Conservation (phyloP, 805 yeast species). For the Candida xiaguanensis region DNA sequence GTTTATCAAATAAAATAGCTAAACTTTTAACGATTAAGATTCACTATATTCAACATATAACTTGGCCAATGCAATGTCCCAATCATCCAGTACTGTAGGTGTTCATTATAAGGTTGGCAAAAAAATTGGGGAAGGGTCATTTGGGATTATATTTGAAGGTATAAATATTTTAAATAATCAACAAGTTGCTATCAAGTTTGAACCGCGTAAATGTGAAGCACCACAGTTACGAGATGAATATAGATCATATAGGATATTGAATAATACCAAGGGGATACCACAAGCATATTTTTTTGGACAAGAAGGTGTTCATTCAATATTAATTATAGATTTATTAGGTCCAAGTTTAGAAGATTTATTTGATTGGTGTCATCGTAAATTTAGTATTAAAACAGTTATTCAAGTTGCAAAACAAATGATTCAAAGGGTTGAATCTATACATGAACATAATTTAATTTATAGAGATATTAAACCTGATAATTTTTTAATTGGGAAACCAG, state of each 20-base stretch:
- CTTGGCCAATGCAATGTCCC: slow-evolving; percentile 26
- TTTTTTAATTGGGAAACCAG: slow-evolving; percentile 88
- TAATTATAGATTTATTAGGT: slow-evolving; percentile 91
- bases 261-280: slow-evolving; percentile 84
- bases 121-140: slow-evolving; percentile 97
- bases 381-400: slow-evolving; percentile 82
- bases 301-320: slow-evolving; percentile 93
- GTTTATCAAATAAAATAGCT: no score
- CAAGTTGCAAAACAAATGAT: slow-evolving; percentile 96
- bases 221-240: slow-evolving; percentile 97
- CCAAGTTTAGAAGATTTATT: slow-evolving; percentile 94
- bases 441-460: slow-evolving; percentile 85
- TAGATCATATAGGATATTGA: slow-evolving; percentile 85
- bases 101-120: slow-evolving; percentile 95
- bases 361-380: slow-evolving; percentile 97
- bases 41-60: neutral
- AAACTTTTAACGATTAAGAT: slow-evolving; percentile 3
- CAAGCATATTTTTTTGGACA: slow-evolving; percentile 98
- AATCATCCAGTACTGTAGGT: slow-evolving; percentile 66
- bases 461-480: slow-evolving; percentile 98
- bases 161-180: slow-evolving; percentile 85
- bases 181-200: slow-evolving; percentile 95
- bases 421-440: slow-evolving; percentile 77
- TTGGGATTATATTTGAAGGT: slow-evolving; percentile 97
- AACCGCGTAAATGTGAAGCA: slow-evolving; percentile 94